Conservation (phyloP, 2,329 filamentous ascomycete species). For the Calonectria henricotiae region DNA sequence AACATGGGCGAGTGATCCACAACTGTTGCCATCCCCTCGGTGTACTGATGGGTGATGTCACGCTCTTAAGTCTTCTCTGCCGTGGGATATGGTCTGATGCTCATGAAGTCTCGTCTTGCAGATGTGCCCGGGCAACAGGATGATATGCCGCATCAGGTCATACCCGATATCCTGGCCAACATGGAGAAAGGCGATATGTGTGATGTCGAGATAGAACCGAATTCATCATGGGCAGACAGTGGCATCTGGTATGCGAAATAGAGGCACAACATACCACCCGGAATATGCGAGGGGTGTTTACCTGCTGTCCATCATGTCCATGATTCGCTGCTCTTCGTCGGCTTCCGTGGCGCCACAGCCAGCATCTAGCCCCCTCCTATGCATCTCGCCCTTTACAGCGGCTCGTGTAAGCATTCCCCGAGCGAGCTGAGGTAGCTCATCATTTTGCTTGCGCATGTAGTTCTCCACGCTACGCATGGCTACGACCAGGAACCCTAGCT, state of each 20-base stretch:
- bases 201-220: slow-evolving; percentile 33
- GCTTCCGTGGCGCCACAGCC: slow-evolving; percentile 48
- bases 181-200: slow-evolving; percentile 35
- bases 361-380: slow-evolving; percentile 64
- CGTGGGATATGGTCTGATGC: slow-evolving; percentile 47
- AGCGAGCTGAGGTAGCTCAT: slow-evolving; percentile 67
- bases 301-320: slow-evolving; percentile 59
- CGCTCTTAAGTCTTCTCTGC: slow-evolving; percentile 19
- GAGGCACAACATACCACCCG: slow-evolving; percentile 18
- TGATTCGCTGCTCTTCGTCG: slow-evolving; percentile 64
- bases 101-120: slow-evolving; percentile 30
- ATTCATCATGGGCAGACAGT: slow-evolving; percentile 28
- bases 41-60: slow-evolving; percentile 30
- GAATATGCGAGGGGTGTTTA: slow-evolving; percentile 39
- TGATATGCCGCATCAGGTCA: slow-evolving; percentile 35
- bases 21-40: slow-evolving; percentile 25
- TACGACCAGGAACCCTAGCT: slow-evolving; percentile 93
- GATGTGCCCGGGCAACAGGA: slow-evolving; percentile 29
- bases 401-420: slow-evolving; percentile 72
- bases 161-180: slow-evolving; percentile 40
- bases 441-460: slow-evolving; percentile 75
- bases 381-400: slow-evolving; percentile 74
- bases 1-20: slow-evolving; percentile 21
- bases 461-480: slow-evolving; percentile 85
- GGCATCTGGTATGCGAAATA: slow-evolving; percentile 16